Percentiles rank a stretch among this genome's conserved stretches.
Conservation (phyloP, 768 basidiomycete species). For the Crucibulum laeve region DNA sequence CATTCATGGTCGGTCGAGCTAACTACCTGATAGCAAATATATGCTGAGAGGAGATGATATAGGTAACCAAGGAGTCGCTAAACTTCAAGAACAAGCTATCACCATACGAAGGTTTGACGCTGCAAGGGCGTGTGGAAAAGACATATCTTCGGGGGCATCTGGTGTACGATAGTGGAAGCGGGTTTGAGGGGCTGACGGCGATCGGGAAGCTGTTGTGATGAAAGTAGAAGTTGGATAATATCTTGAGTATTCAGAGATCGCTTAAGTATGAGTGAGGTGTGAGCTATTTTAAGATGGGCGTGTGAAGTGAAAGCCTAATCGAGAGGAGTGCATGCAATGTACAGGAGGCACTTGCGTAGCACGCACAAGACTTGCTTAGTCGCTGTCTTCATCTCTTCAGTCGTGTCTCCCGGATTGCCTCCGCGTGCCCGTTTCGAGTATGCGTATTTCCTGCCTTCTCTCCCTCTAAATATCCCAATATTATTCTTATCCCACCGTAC, state of each 20-base stretch:
- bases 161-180: constrained; percentile 50
- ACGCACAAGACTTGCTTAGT: too few relatives aligned
- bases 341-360: too few relatives aligned
- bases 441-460: neutral
- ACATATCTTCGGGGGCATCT: constrained; percentile 77
- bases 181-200: constrained; percentile 28
- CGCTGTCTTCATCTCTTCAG: too few relatives aligned
- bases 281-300: too few relatives aligned
- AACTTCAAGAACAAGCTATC: constrained; percentile 94
- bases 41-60: neutral
- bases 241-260: too few relatives aligned
- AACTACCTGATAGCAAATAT: constrained; percentile 1
- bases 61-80: constrained; percentile 73
- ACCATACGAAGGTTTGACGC: constrained; percentile 74
- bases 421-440: too few relatives aligned
- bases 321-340: too few relatives aligned
- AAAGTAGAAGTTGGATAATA: neutral
- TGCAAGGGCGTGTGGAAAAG: constrained; percentile 69
- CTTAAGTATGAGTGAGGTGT: too few relatives aligned
- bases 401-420: neutral
- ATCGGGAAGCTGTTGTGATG: constrained; percentile 32
- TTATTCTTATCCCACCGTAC: too few relatives aligned
- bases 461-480: too few relatives aligned
- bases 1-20: constrained; percentile 30
- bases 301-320: too few relatives aligned